Base-by-base conservation (phyloP, 805 yeast genomes). In the Blastobotrys peoriensis region DNA sequence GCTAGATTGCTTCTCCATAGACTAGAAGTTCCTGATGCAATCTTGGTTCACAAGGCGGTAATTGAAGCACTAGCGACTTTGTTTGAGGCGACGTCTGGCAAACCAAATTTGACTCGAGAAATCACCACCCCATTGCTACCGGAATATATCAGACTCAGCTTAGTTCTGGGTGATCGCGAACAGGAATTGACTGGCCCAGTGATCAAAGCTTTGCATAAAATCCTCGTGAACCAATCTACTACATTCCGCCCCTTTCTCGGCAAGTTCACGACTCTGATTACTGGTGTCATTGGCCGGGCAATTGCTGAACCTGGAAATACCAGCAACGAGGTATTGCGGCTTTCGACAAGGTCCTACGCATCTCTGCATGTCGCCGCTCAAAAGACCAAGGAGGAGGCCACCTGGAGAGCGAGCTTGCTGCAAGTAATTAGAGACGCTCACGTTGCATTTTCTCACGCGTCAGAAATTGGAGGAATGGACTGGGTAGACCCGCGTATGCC, bases 101-200 rank as follows among this genome's bases (percentile, higher is more conserved):
- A 88, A 58, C 86, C 95, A 1, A 81, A 88, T 1, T 70, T 91
- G 35, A 81, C 91, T 2, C 75, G 97, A 59, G 96, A 88, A 58
- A 68, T 83, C 5, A 71, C 87, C 45, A 85, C 95, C 1, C 94
- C 96, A 5, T 81, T 81, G 54, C 67, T 91, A 46, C 78, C 85
- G 6, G 69, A 71, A 2, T 76, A 83, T 36, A 75, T 86, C 28
- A 61, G 57, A 39, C 43, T 73, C 4, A 68, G 80, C 41, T 56
- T 86, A 44, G 77, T 71, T 3, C 68, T 73, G 2, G 51, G 65
- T 27, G 54, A 70, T 9, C 60, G 71, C 28, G 57, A 70, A 22
- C 66, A 70, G 5, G 63, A 64, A 56, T 66, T 66, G 53, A 43
- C 54, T 37, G 57, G 17, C 47, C 54, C 59, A 20, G 59, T 68